These are phyloP conservation scores for Dictyostelium discoideum DNA, from an alignment of 78 protist genomes.

Conservation along the genomic window dicty_2.7 NC_007091.3:745501-746000, in stretches of 20 bases:
- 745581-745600: not conserved
- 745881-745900: not conserved
- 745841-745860: constrained; percentile 2
- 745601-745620: not conserved
- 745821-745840: constrained; percentile 4
- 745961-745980: constrained; percentile 93
- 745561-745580: not conserved
- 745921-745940: not conserved
- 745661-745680: not conserved
- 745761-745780: constrained; percentile 6
- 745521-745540: not conserved
- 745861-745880: constrained; percentile 22
- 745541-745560: not conserved
- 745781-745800: not conserved
- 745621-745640: not conserved
- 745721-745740: not conserved
- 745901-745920: constrained; percentile 26
- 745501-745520: not conserved
- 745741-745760: not conserved
- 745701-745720: not conserved
- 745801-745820: constrained; percentile 11
- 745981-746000: constrained; percentile 30
- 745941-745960: constrained; percentile 89
- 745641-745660: constrained; percentile 4
- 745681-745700: not conserved